A percentile compares a stretch with the other conserved stretches of the same genome.
Evolutionary conservation across 2,329 filamentous ascomycete species (phyloP).

Genomic region (Didymella lethalis): DNA sequence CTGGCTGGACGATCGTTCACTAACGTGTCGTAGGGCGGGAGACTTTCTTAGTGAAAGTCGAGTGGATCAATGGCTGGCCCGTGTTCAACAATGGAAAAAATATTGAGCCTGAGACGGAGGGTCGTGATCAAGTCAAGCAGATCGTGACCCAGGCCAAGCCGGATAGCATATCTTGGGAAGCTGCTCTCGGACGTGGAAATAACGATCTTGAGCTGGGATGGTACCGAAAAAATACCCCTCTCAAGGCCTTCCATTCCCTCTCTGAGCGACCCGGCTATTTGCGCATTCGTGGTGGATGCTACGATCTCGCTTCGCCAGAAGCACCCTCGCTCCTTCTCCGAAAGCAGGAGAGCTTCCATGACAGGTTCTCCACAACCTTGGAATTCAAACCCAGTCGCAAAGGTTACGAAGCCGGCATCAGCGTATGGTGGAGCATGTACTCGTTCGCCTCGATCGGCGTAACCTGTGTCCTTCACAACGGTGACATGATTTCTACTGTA

Average conservation of each 20-base stretch:
- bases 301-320: slow-evolving; percentile 59
- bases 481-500: slow-evolving; percentile 7
- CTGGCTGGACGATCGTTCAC: not conserved
- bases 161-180: slow-evolving; percentile 8
- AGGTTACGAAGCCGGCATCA: slow-evolving; percentile 62
- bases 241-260: slow-evolving; percentile 58
- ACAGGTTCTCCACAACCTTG: slow-evolving; percentile 55
- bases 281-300: slow-evolving; percentile 62
- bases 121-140: slow-evolving; percentile 21
- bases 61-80: slow-evolving; percentile 63
- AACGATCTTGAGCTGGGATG: slow-evolving; percentile 48
- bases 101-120: slow-evolving; percentile 50
- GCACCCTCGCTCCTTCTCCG: slow-evolving; percentile 62
- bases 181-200: slow-evolving; percentile 46
- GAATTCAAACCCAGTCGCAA: slow-evolving; percentile 56
- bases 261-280: slow-evolving; percentile 55
- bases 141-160: not conserved
- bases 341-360: slow-evolving; percentile 59
- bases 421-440: slow-evolving; percentile 63
- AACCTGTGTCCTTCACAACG: not conserved
- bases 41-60: slow-evolving; percentile 59
- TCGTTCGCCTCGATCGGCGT: slow-evolving; percentile 57
- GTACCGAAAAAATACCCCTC: slow-evolving; percentile 58
- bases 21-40: slow-evolving; percentile 52
- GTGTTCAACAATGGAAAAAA: slow-evolving; percentile 59